Base-by-base conservation (phyloP, 495 filamentous ascomycete genomes). In the Lepidopterella palustris region DNA sequence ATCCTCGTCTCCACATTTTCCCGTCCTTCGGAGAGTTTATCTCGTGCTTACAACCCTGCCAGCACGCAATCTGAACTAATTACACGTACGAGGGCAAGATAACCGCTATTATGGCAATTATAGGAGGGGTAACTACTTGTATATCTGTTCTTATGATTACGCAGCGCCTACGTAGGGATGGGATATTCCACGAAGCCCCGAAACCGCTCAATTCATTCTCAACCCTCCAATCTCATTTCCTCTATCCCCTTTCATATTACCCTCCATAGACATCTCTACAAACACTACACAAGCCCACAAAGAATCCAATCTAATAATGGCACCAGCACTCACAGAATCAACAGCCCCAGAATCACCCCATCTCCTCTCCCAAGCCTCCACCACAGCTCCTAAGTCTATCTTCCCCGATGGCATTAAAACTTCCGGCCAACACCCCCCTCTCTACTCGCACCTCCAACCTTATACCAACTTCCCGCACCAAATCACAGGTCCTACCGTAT, bases 371-470 rank as follows among this genome's bases (percentile, higher is more conserved):
- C 39, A 55, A n/a, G n/a, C n/a, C n/a, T 31, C 39, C 24, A 27
- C 63, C 57, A 61, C 61, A 54, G 66, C 69, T 10, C 64, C 67
- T 23, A 64, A 60, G 53, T 49, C 48, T 55, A 64, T 70, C 58
- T 74, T 71, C 64, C 71, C 71, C n/a, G 72, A 74, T 55, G 72
- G 72, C 53, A 69, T 72, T 57, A 77, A 84, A 68, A 91, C 88
- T 21, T 88, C 86, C 3, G 90, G 90, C 45, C 90, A 96, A 72
- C 87, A 91, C 58, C 78, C 84, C 3, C 90, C 90, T 2, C 69
- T 89, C 8, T 87, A 85, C 70, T 77, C 84, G 21, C 68, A 78
- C 40, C 72, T 96, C 11, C 76, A 73, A 28, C 83, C 87, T 0
- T 96, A 91, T 69, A 75, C 78, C 1, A 77, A 79, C 25, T 95